A percentile compares a stretch with the other conserved stretches of the same genome.
Conservation (phyloP, 2,329 filamentous ascomycete genomes). For the Sclerotinia minor region DNA sequence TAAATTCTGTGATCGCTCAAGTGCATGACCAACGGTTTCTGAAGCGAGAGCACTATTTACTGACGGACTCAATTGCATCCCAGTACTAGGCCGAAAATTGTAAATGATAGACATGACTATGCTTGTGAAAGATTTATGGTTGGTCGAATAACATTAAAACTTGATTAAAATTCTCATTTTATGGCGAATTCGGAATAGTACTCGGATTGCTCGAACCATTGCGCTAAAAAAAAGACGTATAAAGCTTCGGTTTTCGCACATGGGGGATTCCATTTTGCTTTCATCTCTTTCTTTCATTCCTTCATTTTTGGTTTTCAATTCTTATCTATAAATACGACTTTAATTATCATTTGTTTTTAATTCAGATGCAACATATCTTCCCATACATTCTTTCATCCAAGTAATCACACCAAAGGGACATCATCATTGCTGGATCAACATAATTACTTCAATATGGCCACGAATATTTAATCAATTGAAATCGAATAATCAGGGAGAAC, state of each 20-base stretch:
- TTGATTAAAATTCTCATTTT: background rate
- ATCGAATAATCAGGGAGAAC: background rate
- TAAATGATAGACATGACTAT: background rate
- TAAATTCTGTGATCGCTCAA: background rate
- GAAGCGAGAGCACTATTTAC: background rate
- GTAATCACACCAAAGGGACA: background rate
- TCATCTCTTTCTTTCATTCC: too few relatives aligned
- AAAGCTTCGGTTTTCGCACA: background rate
- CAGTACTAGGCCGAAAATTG: background rate
- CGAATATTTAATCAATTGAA: background rate
- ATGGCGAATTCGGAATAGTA: background rate
- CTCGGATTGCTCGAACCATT: background rate
- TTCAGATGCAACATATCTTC: background rate
- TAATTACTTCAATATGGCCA: too few relatives aligned
- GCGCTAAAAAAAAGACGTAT: background rate
- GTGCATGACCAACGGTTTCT: background rate
- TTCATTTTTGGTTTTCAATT: background rate
- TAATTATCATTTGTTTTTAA: too few relatives aligned
- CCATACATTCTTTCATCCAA: background rate
- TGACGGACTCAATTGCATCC: background rate
- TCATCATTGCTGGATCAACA: background rate
- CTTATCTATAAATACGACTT: too few relatives aligned
- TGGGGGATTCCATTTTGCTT: too few relatives aligned
- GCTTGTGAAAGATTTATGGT: background rate
- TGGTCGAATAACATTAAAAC: background rate